Conservation (phyloP, 2,329 filamentous ascomycete species). For the Thermomyces lanuginosus region DNA sequence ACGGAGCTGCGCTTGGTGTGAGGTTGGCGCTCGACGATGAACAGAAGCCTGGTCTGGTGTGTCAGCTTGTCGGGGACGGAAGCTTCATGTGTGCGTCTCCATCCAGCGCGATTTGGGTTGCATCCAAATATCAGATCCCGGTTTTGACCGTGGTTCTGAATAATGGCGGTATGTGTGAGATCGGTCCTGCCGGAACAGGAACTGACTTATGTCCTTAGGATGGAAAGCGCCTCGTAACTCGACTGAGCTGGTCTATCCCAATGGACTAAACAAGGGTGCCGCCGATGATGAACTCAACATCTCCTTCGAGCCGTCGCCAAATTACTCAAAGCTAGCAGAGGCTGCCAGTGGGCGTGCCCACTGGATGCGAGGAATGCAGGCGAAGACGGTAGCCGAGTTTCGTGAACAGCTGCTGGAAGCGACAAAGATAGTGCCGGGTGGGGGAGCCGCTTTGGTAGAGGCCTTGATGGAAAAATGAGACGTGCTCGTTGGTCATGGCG, state of each 20-base stretch:
- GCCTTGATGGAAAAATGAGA: slow-evolving; percentile 1
- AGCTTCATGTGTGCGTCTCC: slow-evolving; percentile 4
- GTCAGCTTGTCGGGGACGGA: slow-evolving; percentile 5
- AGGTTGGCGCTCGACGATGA: slow-evolving; percentile 2
- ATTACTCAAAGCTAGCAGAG: slow-evolving; percentile 2
- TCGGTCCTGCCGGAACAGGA: not conserved
- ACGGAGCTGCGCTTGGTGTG: slow-evolving; percentile 2
- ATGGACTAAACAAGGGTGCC: slow-evolving; percentile 3
- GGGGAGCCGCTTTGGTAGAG: slow-evolving; percentile 1
- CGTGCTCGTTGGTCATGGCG: no score
- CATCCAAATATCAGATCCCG: slow-evolving; percentile 3
- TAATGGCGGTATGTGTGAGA: slow-evolving; percentile 2
- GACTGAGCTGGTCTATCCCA: slow-evolving; percentile 3
- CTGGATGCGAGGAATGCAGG: slow-evolving; percentile 1
- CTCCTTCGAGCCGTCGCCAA: slow-evolving; percentile 2
- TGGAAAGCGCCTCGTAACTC: slow-evolving; percentile 5
- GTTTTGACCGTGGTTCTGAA: slow-evolving; percentile 4
- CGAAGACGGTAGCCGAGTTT: not conserved
- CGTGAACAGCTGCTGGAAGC: slow-evolving; percentile 1
- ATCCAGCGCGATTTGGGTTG: slow-evolving; percentile 2
- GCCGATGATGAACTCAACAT: slow-evolving; percentile 4
- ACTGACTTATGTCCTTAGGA: no score
- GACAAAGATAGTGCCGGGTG: not conserved
- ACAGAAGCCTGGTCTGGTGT: slow-evolving; percentile 3
- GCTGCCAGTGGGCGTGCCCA: no score